These are phyloP conservation scores for Calocera cornea DNA, from an alignment of 768 basidiomycete genomes.

Conservation along the genomic window DNA sequence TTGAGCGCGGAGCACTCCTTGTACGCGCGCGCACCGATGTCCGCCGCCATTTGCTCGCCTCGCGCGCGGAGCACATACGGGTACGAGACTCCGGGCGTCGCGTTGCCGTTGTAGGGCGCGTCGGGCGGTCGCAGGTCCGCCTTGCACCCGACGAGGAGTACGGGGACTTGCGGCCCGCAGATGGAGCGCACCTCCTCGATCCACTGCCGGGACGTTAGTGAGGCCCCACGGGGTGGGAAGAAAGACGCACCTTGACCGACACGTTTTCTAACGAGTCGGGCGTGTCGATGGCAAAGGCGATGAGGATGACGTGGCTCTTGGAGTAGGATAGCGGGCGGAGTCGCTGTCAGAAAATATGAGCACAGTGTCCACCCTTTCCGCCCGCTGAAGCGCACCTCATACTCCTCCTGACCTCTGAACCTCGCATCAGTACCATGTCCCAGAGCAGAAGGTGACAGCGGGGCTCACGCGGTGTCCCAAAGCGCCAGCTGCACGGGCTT, in stretches of 20 bases:
- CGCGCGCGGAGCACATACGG: conserved; percentile 57
- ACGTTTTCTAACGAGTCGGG: conserved; percentile 97
- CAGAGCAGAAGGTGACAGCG: neutral
- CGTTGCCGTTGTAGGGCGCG: neutral
- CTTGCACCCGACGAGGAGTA: conserved; percentile 93
- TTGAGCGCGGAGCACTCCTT: conserved; percentile 43
- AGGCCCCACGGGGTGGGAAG: conserved; percentile 7
- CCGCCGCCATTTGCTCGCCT: conserved; percentile 67
- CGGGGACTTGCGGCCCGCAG: conserved; percentile 83
- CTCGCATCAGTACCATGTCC: conserved; percentile 7
- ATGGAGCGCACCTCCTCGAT: conserved; percentile 96
- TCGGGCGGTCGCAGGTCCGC: conserved; percentile 66
- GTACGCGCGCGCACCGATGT: conserved; percentile 85
- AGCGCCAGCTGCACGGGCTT: conserved; percentile 94
- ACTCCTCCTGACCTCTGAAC: conserved; percentile 90
- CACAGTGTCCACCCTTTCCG: conserved; percentile 4
- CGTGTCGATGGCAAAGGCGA: conserved; percentile 91
- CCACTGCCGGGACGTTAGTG: conserved; percentile 46
- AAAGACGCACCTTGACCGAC: conserved; percentile 55
- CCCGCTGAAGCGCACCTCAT: conserved; percentile 54
- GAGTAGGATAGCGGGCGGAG: conserved; percentile 94
- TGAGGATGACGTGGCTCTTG: conserved; percentile 96
- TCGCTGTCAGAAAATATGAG: conserved; percentile 36
- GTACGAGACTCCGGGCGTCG: conserved; percentile 18
- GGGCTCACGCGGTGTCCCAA: conserved; percentile 96